These are phyloP conservation scores for Eutypella sp. DNA, from an alignment of 2,329 filamentous ascomycete species.

Conservation along the genomic window DNA sequence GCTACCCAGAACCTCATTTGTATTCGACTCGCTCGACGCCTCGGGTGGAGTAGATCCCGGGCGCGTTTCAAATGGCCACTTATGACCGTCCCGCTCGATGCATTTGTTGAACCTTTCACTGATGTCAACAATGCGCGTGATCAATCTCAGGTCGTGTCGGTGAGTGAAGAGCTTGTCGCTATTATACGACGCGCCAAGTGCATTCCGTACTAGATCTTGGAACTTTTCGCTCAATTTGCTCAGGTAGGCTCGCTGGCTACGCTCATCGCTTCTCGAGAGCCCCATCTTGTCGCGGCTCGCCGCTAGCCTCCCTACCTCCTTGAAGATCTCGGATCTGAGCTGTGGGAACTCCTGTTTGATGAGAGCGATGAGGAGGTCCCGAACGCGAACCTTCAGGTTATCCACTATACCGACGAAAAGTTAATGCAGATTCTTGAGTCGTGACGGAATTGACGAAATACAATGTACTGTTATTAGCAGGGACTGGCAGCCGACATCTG, in stretches of 20 bases:
- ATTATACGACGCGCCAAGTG: slow-evolving; percentile 20
- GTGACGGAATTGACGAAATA: too few relatives aligned
- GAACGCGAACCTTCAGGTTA: slow-evolving; percentile 31
- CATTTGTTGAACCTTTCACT: slow-evolving; percentile 16
- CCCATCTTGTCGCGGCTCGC: slow-evolving; percentile 17
- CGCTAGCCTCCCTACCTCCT: slow-evolving; percentile 9
- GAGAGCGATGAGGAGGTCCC: slow-evolving; percentile 33
- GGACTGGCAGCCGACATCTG: too few relatives aligned
- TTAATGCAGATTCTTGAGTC: too few relatives aligned
- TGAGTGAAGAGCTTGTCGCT: slow-evolving; percentile 12
- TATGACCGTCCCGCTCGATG: slow-evolving; percentile 25
- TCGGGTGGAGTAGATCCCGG: background rate
- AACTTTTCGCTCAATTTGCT: slow-evolving; percentile 23
- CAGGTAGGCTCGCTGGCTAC: slow-evolving; percentile 23
- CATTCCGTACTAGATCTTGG: slow-evolving; percentile 18
- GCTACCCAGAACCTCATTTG: background rate
- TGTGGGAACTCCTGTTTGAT: slow-evolving; percentile 31
- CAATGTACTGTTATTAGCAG: too few relatives aligned
- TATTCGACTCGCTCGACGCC: background rate
- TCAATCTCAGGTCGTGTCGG: slow-evolving; percentile 19
- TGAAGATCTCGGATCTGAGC: slow-evolving; percentile 19
- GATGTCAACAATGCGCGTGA: slow-evolving; percentile 24
- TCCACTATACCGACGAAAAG: too few relatives aligned
- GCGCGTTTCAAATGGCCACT: slow-evolving; percentile 12
- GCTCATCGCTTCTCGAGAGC: slow-evolving; percentile 14